Conservation (phyloP, 495 filamentous ascomycete species). For the Penicillium verhagenii region DNA sequence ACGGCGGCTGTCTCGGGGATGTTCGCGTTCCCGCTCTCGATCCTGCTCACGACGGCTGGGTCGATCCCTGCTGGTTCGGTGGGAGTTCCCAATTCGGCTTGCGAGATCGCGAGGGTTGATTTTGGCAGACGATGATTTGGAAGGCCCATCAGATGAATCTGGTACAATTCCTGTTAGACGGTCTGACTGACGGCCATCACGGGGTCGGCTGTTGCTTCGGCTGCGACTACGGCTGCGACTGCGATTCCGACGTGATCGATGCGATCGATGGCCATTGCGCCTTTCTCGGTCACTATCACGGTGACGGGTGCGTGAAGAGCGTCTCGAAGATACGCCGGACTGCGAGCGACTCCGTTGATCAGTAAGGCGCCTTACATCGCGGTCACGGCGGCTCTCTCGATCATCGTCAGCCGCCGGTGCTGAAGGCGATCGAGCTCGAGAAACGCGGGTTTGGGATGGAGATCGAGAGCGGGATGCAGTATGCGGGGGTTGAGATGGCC, state of each 20-base stretch:
- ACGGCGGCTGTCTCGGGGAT: conserved; percentile 27
- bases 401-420: conserved; percentile 48
- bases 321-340: conserved; percentile 51
- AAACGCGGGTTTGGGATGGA: conserved; percentile 51
- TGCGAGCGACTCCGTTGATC: conserved; percentile 48
- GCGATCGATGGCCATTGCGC: conserved; percentile 39
- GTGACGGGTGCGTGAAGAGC: conserved; percentile 53
- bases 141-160: conserved; percentile 15
- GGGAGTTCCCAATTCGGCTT: conserved; percentile 28
- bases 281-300: conserved; percentile 36
- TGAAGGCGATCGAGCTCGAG: conserved; percentile 59
- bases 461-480: conserved; percentile 36
- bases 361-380: conserved; percentile 13
- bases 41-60: conserved; percentile 43
- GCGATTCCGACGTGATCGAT: conserved; percentile 49
- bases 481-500: conserved; percentile 33
- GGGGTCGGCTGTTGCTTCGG: conserved; percentile 30
- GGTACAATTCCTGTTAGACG: conserved; percentile 21
- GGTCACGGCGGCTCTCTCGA: conserved; percentile 44
- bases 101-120: conserved; percentile 14
- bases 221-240: conserved; percentile 42
- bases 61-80: conserved; percentile 38
- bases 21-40: conserved; percentile 15
- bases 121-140: conserved; percentile 16
- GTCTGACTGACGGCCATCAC: conserved; percentile 24